Evolutionary conservation across 345 rosid species (phyloP).

Genomic region (Eucalyptus marginata): DNA sequence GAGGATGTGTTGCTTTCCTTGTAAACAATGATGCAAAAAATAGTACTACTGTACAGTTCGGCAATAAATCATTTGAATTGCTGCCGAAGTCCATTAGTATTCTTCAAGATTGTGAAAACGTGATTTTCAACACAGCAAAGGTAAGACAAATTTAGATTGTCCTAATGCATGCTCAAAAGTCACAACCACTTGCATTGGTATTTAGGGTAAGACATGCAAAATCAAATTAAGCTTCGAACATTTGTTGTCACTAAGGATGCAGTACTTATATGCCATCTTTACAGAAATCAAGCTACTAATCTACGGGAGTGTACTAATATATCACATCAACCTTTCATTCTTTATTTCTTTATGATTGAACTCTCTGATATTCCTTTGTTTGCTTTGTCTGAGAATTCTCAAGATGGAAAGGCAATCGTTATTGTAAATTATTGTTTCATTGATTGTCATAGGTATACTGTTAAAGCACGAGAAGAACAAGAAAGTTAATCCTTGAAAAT

Average conservation of each 20-base stretch:
- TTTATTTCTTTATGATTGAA: background rate
- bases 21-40: conserved; percentile 33
- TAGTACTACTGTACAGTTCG: conserved; percentile 26
- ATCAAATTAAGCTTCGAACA: background rate
- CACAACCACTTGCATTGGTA: background rate
- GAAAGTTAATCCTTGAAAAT: background rate
- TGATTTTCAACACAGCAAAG: conserved; percentile 66
- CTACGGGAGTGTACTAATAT: background rate
- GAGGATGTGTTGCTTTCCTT: conserved; percentile 75
- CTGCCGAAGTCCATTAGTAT: conserved; percentile 59
- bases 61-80: conserved; percentile 29
- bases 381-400: too few relatives aligned
- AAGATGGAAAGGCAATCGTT: too few relatives aligned
- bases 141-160: conserved; percentile 4
- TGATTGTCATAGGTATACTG: too few relatives aligned
- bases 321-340: background rate
- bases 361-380: background rate
- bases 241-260: background rate
- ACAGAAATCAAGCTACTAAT: background rate
- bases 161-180: background rate
- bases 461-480: background rate
- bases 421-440: too few relatives aligned
- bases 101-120: conserved; percentile 45
- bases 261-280: background rate
- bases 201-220: background rate